Evolutionary conservation across 2,329 filamentous ascomycete species (phyloP), one percentile per base, ranked within the genome.

Genomic region (Tolypocladium tropicale): DNA sequence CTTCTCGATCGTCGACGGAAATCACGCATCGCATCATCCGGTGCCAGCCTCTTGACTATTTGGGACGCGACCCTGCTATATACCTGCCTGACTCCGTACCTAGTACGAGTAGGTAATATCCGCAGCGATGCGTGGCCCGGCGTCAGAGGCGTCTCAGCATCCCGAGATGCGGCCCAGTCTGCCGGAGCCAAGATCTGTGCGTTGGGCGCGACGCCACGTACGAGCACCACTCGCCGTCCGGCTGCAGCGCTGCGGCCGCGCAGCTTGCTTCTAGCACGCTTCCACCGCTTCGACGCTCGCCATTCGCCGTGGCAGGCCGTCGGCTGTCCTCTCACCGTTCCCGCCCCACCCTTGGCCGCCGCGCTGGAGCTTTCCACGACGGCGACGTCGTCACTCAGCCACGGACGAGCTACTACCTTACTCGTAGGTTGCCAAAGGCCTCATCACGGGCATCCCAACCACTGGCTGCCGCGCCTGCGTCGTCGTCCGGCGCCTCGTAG

Each of bases 141-240:
- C 37, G 52, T 37, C 55, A 55, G 53, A 55, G 55, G 55, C 53
- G 55, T 55, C 53, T 57, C 53, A 55, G 54, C 41, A 56, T 54
- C 55, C 52, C 46, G 46, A 50, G 28, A 50, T 32, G 18, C 28
- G 28, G 46, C 46, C 46, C 46, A 50, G 46, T 11, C 46, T 33
- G 46, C 46, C 46, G 49, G 54, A 52, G 46, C 21, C 14, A 52
- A 43, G 23, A 21, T 25, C 21, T 48, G 43, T 25, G 43, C 43
- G 25, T 28, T 11, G 25, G 25, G 11, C 43, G 23, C 41, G 25
- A 28, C 25, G 41, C 41, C 25, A 6, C 41, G 12, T 23, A 12
- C 36, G 14, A 37, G 16, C 6, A 12, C 18, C 16, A 25, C 37
- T 41, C 18, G 18, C 23, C 21, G 11, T 25, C 18, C 37, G 1